Base-by-base conservation (phyloP, 495 filamentous ascomycete genomes). In the Annulohypoxylon moriforme region DNA sequence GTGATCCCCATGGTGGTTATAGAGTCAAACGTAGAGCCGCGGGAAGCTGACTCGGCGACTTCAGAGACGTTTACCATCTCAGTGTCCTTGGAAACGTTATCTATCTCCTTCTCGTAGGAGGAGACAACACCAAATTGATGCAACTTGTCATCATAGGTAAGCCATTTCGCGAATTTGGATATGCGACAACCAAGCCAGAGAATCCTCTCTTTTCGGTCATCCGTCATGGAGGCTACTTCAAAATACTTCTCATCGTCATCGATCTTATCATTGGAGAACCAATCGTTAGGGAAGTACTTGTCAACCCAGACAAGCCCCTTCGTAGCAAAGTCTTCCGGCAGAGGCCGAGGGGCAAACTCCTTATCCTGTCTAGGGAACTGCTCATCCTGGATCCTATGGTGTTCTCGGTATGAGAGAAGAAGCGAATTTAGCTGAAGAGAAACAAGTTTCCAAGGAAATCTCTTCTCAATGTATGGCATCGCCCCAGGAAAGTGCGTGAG, bases 271-370 rank as follows among this genome's bases (percentile, higher is more conserved):
- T 87, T 85, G 3, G 84, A 76, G 73, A 97, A 97, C 85, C 90
- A 97, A 1, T 81, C 76, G 0, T 81, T 68, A 0, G 93, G 92
- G 60, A 89, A 96, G 63, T 94, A 92, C 9, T 80, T 75, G 44
- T 89, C 85, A 3, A 86, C 87, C 89, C 91, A 97, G 3, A 90
- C 74, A 18, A 94, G 86, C 0, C 94, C 96, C 4, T 91, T 87
- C 60, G 97, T 88, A 0, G 89, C 82, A 66, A 89, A 97, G 69
- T 99, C 96, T 68, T 98, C 96, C 0, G 93, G 90, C 0, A 97
- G 76, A 4, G 93, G 93, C n/a, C 86, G 81, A 7, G 74, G 81
- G 7, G 59, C 50, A 13, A 74, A 75, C 22, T 82, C 85, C 44
- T 89, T 85, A 2, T 88, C 82, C 5, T 83, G 75, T 49, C 75